Base-by-base conservation (phyloP, 1,284 basidiomycete species). In the Melampsora abietis-canadensis region DNA sequence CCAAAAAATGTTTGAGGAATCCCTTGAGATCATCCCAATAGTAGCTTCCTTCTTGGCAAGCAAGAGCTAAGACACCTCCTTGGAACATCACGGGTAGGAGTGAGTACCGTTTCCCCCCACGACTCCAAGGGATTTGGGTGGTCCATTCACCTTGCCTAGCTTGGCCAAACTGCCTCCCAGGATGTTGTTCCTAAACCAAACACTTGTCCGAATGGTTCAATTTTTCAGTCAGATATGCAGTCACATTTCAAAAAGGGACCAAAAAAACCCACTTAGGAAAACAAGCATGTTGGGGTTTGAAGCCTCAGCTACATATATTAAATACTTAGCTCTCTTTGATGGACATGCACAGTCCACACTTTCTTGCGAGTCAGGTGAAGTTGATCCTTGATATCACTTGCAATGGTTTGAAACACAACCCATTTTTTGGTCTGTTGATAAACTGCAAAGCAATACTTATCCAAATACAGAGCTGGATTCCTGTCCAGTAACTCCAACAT, bases 1-100 rank as follows among this genome's bases (percentile, higher is more conserved):
- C 63, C 34, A 65, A 17, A 17, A 37, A 8, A 19, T 65, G 37
- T 24, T 65, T 46, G 27, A 65, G 40, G 47, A 31, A 65, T 17
- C 15, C 40, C 21, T 65, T 37, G 21, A 65, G 44, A 46, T 65
- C 63, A 17, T 44, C 6, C 5, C 63, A 37, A 27, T n/a, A 7
- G 5, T 44, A 44, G 21, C 17, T n/a, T 8, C 40, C 63, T 44
- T 65, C 34, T 46, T 65, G 63, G 15, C 40, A 37, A 24, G 47
- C 47, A 21, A 65, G 15, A 12, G 37, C 63, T 27, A 65, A 12
- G 14, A 31, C 21, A 4, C 63, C 63, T 1, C 15, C 40, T 14
- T 44, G 17, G 7, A 24, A 44, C 1, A 65, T 31, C 2, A 17
- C 63, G 1, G 63, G 63, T n/a, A 65, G 31, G 17, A 65, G 37